Evolutionary conservation across 1,284 basidiomycete species (phyloP), one percentile per base, ranked within the genome.

Genomic region (Tilletia walkeri): DNA sequence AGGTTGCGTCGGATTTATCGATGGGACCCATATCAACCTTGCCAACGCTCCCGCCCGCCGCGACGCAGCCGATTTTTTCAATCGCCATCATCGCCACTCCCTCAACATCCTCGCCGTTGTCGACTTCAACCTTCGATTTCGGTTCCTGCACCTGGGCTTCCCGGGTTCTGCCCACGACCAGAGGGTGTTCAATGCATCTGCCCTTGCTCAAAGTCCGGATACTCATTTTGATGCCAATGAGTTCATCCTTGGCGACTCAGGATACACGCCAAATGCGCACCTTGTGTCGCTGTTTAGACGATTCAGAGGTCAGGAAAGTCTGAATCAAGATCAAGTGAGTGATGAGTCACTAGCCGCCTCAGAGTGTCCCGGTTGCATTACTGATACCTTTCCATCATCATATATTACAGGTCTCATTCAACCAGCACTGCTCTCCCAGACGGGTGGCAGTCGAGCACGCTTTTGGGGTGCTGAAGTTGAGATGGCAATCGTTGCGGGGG

Each of bases 401-500:
- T 30, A n/a, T n/a, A n/a, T 59, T 38, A 6, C 56, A 59, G 56
- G 56, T 59, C 24, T 14, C 9, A 7, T 59, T 59, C 56, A 59
- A 59, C 30, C 56, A 18, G 4, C 56, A 59, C 18, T 10, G 16
- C 6, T 59, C 56, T 30, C 20, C 56, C 56, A 10, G 56, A 3
- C 56, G 56, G 16, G 56, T 38, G 14, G 56, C 56, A 6, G 56
- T 59, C 14, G 34, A 59, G 56, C 56, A 59, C 56, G 56, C 56
- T 4, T 59, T 59, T 30, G 56, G 56, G 16, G 56, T 59, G 56
- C 20, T 59, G 18, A 38, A 38, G 30, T 30, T 59, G 34, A 10
- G 56, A 14, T 59, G 56, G n/a, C 56, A 59, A 30, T 59, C 56
- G n/a, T 30, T 59, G 14, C 56, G 56, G 24, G 56, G 5, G 14